Evolutionary conservation across 1,284 basidiomycete species (phyloP), one percentile per base, ranked within the genome.

Genomic region (Austroboletus niveus): DNA sequence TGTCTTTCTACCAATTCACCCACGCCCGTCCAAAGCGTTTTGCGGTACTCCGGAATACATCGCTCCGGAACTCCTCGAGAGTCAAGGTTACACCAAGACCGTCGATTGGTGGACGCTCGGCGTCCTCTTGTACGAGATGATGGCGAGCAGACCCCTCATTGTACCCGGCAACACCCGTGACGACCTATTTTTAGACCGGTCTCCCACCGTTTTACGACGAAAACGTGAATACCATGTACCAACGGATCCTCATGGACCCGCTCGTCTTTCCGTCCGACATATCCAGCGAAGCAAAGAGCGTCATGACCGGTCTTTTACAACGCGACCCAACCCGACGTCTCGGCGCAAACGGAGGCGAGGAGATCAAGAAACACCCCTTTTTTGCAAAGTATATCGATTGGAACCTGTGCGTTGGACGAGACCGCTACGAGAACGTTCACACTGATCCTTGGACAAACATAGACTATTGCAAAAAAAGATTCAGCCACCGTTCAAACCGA

Each of bases 101-200:
- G 95, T 99, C 22, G 96, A 99, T 69, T 99, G 96, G 96, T 99
- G 96, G 96, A 99, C 96, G 2, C 81, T 99, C 1, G 97, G 96
- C 53, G 96, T 99, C 4, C 77, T 99, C 32, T 79, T 99, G 29
- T 99, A 97, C 68, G 96, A 99, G 72, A 99, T 99, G 97, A 92
- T 98, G 79, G 91, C 87, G 22, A 45, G 56, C 32, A n/a, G 6
- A 14, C 8, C 32, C 14, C 14, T 34, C 5, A 5, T 6, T 34
- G 32, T 10, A 5, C 10, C 10, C 32, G 10, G 22, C 35, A 34
- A 12, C 30, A 30, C 10, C 12, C 14, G 14, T 42, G 49, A 51
- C 52, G 5, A 45, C 27, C 38, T 15, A 47, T 55, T 32, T 27
- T 8, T 63, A 94, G 84, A 94, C 94, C 8, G 96, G 96, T 24